Evolutionary conservation across 2,329 filamentous ascomycete genomes (phyloP), one percentile per base, ranked within the genome.

Genomic region (Grosmannia clavigera): DNA sequence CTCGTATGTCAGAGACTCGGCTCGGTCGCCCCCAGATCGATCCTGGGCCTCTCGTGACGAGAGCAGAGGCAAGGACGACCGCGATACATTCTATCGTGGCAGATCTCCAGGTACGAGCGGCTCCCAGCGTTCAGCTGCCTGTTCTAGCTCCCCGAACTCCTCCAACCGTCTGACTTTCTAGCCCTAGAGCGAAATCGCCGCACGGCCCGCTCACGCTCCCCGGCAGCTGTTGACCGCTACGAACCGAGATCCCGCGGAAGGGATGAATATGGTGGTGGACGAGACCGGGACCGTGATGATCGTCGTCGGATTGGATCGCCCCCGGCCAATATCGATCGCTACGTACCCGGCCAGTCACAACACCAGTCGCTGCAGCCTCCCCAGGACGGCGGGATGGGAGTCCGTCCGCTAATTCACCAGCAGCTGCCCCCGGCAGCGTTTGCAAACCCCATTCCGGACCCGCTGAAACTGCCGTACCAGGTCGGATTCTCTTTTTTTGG

Each of bases 401-500:
- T 92, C 5, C 78, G 81, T 14, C 86, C 91, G 62, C 87, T 87
- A 65, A 43, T 58, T 5, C 55, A 55, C 83, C 87, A 58, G 72
- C 25, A 25, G 22, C 40, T 43, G 9, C 31, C 59, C 69, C 68
- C 46, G 75, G 77, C 25, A 12, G 25, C 56, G 16, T 46, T 75
- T 27, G 68, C 77, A 1, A 92, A 92, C 65, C 87, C 87, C 10
- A 74, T 92, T 3, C 78, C 81, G 14, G 87, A 92, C 63, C 88
- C 88, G 1, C 78, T 87, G 66, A 82, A 82, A 62, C 77, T 92
- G 11, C 83, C 87, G 3, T 91, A 87, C 64, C 88, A 92, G 69
- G 88, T 92, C 60, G 88, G 88, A 1, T 92, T 92, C 72, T 92
- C 88, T 16, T 92, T 87, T 71, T 92, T 90, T 67, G 85, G 88